phyloP scores from a whole-genome alignment of 2,329 filamentous ascomycete species.

The Penicillium sp. region DNA sequence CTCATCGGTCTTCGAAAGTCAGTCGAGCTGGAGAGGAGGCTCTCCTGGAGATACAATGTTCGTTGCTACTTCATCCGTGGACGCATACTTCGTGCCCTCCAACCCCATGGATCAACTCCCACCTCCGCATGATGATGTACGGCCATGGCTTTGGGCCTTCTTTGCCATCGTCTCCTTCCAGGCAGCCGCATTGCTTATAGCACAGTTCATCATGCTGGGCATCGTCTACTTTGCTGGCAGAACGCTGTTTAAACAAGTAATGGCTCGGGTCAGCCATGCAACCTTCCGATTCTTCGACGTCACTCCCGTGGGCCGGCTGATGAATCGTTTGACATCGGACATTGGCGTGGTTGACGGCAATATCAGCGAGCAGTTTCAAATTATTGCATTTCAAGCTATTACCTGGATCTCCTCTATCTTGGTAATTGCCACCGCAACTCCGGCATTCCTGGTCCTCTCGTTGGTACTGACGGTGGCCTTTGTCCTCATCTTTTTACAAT shows the following conservation, averaged over 20 bases:
- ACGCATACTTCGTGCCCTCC: conserved; percentile 19
- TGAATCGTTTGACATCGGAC: conserved; percentile 89
- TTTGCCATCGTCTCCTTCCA: conserved; percentile 63
- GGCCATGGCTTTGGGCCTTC: conserved; percentile 72
- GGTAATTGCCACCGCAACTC: conserved; percentile 77
- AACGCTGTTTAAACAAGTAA: conserved; percentile 69
- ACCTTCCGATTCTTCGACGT: conserved; percentile 90
- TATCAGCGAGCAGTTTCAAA: conserved; percentile 71
- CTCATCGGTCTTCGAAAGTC: conserved; percentile 18
- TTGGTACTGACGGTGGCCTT: conserved; percentile 66
- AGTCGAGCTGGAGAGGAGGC: conserved; percentile 12
- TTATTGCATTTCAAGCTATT: conserved; percentile 68
- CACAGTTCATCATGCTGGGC: conserved; percentile 67
- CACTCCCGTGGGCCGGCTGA: conserved; percentile 82
- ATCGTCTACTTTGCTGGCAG: conserved; percentile 78
- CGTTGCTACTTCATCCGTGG: conserved; percentile 7
- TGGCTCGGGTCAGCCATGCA: conserved; percentile 71
- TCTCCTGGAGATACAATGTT: conserved; percentile 1
- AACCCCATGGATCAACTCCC: conserved; percentile 55
- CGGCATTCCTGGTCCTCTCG: conserved; percentile 72
- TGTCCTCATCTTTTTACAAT: conserved; percentile 70
- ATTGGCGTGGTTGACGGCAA: conserved; percentile 86
- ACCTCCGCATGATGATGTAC: conserved; percentile 63
- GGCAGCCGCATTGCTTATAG: conserved; percentile 59
- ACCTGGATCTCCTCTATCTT: conserved; percentile 70